phyloP scores from a whole-genome alignment of 306 rosid species.

The Dicorynia guianensis region DNA sequence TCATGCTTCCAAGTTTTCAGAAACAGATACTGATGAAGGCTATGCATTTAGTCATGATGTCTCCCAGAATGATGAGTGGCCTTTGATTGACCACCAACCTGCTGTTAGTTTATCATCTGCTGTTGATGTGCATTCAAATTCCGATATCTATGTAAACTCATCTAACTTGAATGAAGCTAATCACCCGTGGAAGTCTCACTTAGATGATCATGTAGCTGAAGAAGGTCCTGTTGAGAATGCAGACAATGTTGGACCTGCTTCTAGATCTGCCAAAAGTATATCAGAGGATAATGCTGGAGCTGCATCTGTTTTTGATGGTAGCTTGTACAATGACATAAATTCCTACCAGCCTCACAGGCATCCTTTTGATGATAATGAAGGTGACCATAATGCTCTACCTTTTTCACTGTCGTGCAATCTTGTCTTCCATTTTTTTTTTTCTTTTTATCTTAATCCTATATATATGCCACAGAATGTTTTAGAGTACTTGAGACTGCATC shows the following conservation, averaged over 20 bases:
- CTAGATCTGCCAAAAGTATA: slow-evolving; percentile 61
- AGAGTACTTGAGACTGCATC: neutral
- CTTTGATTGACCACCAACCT: slow-evolving; percentile 74
- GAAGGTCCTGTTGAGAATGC: slow-evolving; percentile 60
- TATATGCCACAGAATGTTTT: neutral
- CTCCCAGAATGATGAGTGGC: slow-evolving; percentile 77
- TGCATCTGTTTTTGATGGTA: slow-evolving; percentile 57
- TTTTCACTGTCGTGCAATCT: neutral
- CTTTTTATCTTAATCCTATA: neutral
- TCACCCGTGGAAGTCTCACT: slow-evolving; percentile 54
- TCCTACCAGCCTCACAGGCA: slow-evolving; percentile 58
- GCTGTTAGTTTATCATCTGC: slow-evolving; percentile 53
- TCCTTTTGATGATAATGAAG: slow-evolving; percentile 58
- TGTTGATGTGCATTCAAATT: slow-evolving; percentile 53
- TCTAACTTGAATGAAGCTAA: slow-evolving; percentile 51
- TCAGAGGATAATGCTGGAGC: slow-evolving; percentile 68
- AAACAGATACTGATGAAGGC: slow-evolving; percentile 51
- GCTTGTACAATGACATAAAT: slow-evolving; percentile 57
- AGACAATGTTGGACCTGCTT: slow-evolving; percentile 57
- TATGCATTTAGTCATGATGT: slow-evolving; percentile 40
- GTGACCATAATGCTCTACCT: slow-evolving; percentile 37
- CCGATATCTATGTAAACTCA: slow-evolving; percentile 55
- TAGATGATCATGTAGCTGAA: slow-evolving; percentile 66
- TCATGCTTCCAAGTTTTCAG: slow-evolving; percentile 58
- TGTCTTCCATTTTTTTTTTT: neutral